Conservation (phyloP, 1,284 basidiomycete genomes). For the Moesziomyces antarcticus region DNA sequence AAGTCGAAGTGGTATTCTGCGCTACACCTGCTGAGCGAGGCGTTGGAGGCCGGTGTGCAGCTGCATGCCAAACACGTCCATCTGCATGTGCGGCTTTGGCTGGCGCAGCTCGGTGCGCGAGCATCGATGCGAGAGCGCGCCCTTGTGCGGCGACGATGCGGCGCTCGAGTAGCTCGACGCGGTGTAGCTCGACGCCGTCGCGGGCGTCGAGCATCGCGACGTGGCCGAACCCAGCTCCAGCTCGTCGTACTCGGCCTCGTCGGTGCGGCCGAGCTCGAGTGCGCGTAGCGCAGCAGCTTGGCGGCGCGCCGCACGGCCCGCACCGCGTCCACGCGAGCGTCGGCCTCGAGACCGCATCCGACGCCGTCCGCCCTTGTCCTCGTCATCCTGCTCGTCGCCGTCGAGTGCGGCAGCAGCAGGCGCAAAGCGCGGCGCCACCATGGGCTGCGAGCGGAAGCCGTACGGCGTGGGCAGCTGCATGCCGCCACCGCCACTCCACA, state of each 20-base stretch:
- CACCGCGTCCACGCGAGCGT: constrained; percentile 53
- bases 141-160: constrained; percentile 14
- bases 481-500: not conserved
- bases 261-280: constrained; percentile 18
- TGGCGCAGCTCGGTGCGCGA: constrained; percentile 3
- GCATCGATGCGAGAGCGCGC: not conserved
- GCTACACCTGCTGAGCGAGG: constrained; percentile 2
- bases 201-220: constrained; percentile 30
- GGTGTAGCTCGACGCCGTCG: constrained; percentile 18
- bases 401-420: not conserved
- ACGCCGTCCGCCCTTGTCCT: constrained; percentile 7
- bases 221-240: too few relatives aligned
- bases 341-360: constrained; percentile 48
- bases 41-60: constrained; percentile 2
- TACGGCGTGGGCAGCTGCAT: constrained; percentile 20
- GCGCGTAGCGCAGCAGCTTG: constrained; percentile 50
- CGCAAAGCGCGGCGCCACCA: constrained; percentile 1
- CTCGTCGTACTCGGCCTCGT: constrained; percentile 18
- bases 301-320: constrained; percentile 52
- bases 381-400: constrained; percentile 3
- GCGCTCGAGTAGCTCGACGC: constrained; percentile 1
- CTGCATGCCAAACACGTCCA: constrained; percentile 7
- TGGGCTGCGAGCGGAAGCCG: constrained; percentile 13
- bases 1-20: too few relatives aligned
- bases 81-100: not conserved